Evolutionary conservation across 768 basidiomycete genomes (phyloP).

Genomic region (Macrolepiota dolichaula): DNA sequence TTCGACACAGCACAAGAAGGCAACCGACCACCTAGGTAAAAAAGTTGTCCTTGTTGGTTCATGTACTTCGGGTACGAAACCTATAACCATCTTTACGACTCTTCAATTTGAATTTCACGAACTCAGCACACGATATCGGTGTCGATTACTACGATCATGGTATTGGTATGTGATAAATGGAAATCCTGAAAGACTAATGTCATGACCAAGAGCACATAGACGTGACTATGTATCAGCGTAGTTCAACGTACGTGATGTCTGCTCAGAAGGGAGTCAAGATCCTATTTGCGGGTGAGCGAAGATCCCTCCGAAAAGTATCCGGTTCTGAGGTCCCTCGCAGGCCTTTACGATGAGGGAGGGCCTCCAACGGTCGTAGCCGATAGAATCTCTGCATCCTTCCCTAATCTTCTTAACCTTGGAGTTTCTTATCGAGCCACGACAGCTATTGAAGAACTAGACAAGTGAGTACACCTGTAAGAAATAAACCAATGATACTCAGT

Average conservation of each 20-base stretch:
- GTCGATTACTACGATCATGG: constrained; percentile 37
- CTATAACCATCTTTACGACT: background rate
- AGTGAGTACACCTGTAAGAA: background rate
- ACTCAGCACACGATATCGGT: constrained; percentile 34
- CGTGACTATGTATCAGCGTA: constrained; percentile 48
- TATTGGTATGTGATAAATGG: constrained; percentile 25
- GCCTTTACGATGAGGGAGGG: constrained; percentile 39
- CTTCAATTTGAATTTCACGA: background rate
- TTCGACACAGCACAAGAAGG: constrained; percentile 44
- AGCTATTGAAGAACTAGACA: constrained; percentile 6
- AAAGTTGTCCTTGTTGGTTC: constrained; percentile 54
- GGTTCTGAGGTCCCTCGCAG: constrained; percentile 10
- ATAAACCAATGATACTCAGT: background rate
- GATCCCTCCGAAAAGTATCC: background rate
- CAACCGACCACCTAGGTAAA: constrained; percentile 49
- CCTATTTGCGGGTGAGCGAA: constrained; percentile 14
- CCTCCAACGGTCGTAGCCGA: constrained; percentile 48
- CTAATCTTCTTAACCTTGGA: constrained; percentile 24
- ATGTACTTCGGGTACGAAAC: constrained; percentile 42
- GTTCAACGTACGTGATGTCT: constrained; percentile 47
- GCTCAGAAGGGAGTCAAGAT: constrained; percentile 29
- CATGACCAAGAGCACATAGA: constrained; percentile 30
- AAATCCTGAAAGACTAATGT: constrained; percentile 14
- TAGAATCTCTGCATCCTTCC: constrained; percentile 40
- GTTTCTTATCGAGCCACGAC: constrained; percentile 3